Evolutionary conservation across 495 filamentous ascomycete species (phyloP).

Genomic region (Aspergillus ellipticus): DNA sequence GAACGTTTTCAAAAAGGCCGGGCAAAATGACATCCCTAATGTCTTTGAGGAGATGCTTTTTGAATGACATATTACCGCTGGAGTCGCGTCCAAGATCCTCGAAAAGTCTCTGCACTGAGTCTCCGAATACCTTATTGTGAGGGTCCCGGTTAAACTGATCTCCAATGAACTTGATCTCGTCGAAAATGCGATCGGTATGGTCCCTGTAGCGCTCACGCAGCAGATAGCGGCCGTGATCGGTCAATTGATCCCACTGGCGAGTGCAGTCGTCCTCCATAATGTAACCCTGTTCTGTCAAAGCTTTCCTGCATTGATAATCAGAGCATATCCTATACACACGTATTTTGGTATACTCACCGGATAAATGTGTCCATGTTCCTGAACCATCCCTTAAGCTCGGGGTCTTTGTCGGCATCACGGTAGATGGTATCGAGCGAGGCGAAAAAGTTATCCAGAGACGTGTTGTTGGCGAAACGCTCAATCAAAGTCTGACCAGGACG

Average conservation of each 20-base stretch:
- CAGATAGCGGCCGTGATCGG: constrained; percentile 83
- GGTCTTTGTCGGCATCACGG: constrained; percentile 83
- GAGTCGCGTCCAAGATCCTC: constrained; percentile 79
- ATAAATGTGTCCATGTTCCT: constrained; percentile 71
- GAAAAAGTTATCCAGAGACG: constrained; percentile 81
- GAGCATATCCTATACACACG: background rate
- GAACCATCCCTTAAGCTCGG: constrained; percentile 89
- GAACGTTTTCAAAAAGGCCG: constrained; percentile 75
- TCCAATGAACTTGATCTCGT: constrained; percentile 86
- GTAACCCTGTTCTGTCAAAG: constrained; percentile 84
- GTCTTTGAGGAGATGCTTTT: constrained; percentile 87
- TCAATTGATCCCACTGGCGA: constrained; percentile 76
- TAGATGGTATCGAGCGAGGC: constrained; percentile 85
- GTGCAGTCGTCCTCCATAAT: constrained; percentile 82
- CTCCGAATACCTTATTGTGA: constrained; percentile 75
- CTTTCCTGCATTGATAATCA: constrained; percentile 45
- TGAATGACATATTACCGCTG: constrained; percentile 82
- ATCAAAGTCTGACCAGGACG: constrained; percentile 62
- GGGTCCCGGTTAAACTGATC: constrained; percentile 86
- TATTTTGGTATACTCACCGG: constrained; percentile 35
- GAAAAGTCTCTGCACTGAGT: constrained; percentile 80
- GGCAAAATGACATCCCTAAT: constrained; percentile 83
- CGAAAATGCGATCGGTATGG: constrained; percentile 82
- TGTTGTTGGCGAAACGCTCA: constrained; percentile 94
- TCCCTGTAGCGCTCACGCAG: constrained; percentile 82